These are phyloP conservation scores for Fusarium incarnatum DNA, from an alignment of 2,329 filamentous ascomycete genomes.

Conservation along the genomic window DNA sequence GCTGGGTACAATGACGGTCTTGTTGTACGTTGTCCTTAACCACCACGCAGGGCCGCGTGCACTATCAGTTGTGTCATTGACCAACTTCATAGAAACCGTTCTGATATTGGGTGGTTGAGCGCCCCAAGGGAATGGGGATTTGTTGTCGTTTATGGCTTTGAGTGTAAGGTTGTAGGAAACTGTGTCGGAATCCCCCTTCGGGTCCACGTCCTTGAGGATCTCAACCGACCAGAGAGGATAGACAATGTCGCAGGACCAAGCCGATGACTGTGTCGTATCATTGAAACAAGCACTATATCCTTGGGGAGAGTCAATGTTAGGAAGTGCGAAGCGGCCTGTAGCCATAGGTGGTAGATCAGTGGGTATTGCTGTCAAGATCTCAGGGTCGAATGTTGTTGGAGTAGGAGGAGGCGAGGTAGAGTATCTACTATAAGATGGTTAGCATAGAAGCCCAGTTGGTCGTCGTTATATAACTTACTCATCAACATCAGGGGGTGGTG, in stretches of 20 bases:
- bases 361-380: constrained; percentile 63
- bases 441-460: constrained; percentile 2
- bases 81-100: constrained; percentile 57
- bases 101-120: constrained; percentile 63
- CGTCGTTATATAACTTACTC: constrained; percentile 23
- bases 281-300: constrained; percentile 68
- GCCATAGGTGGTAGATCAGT: constrained; percentile 63
- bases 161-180: constrained; percentile 57
- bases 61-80: constrained; percentile 63
- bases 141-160: constrained; percentile 48
- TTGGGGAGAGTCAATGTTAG: constrained; percentile 60
- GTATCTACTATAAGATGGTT: constrained; percentile 25
- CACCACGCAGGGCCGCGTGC: constrained; percentile 67
- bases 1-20: constrained; percentile 66
- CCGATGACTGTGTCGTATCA: constrained; percentile 63
- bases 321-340: constrained; percentile 67
- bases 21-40: constrained; percentile 64
- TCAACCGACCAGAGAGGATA: constrained; percentile 59
- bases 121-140: constrained; percentile 62
- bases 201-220: constrained; percentile 47
- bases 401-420: constrained; percentile 48
- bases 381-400: constrained; percentile 59
- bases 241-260: constrained; percentile 72
- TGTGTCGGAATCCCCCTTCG: constrained; percentile 39
- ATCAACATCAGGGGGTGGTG: constrained; percentile 1